Evolutionary conservation across 2,329 filamentous ascomycete genomes (phyloP).

Genomic region (Didymella arachidicola): DNA sequence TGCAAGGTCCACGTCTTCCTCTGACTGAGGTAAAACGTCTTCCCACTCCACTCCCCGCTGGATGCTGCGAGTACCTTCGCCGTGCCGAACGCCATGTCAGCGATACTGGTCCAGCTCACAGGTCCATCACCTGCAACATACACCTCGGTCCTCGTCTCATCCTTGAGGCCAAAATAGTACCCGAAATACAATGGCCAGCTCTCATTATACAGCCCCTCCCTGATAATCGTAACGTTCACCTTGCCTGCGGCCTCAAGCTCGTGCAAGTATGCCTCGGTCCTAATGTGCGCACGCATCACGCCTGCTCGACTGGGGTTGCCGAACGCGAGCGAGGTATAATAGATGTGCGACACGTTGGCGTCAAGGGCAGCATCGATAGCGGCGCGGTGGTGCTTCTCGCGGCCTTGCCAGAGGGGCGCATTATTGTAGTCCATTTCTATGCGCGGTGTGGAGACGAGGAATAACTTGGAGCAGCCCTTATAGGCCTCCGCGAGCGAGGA

Average conservation of each 20-base stretch:
- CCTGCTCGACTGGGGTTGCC: conserved; percentile 50
- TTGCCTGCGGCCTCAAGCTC: conserved; percentile 34
- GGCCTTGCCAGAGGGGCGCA: conserved; percentile 52
- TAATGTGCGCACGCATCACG: conserved; percentile 58
- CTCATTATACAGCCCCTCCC: conserved; percentile 58
- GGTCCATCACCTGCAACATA: conserved; percentile 53
- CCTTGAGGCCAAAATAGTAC: conserved; percentile 49
- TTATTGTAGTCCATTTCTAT: conserved; percentile 56
- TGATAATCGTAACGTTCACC: conserved; percentile 48
- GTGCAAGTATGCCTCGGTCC: conserved; percentile 54
- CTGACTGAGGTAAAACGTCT: conserved; percentile 52
- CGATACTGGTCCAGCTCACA: conserved; percentile 56
- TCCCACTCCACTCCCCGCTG: conserved; percentile 44
- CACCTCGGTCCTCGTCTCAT: conserved; percentile 50
- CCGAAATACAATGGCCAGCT: conserved; percentile 59
- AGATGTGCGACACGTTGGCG: conserved; percentile 55
- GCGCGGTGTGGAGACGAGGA: conserved; percentile 56
- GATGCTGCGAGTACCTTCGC: conserved; percentile 50
- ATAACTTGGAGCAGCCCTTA: conserved; percentile 51
- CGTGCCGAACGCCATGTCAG: conserved; percentile 55
- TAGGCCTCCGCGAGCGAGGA: conserved; percentile 48
- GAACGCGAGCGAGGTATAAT: conserved; percentile 57
- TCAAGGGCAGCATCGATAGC: conserved; percentile 54
- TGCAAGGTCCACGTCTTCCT: conserved; percentile 36
- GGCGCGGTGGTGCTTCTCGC: conserved; percentile 55